Conservation (phyloP, 306 rosid genomes). For the Rubus idaeus region DNA sequence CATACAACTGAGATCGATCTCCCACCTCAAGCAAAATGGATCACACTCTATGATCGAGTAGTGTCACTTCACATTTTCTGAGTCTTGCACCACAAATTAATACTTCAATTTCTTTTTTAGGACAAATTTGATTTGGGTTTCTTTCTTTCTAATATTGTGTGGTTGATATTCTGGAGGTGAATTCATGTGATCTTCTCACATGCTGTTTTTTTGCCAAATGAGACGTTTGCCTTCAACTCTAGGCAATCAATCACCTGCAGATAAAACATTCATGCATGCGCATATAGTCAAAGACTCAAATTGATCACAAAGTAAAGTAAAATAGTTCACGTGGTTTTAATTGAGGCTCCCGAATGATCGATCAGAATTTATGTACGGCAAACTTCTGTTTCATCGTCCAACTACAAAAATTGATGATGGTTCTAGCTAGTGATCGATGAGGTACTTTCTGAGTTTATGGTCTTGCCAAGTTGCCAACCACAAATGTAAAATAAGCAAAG, state of each 20-base stretch:
- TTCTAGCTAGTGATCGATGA: neutral
- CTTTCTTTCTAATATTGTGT: neutral
- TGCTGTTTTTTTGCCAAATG: neutral
- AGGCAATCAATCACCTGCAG: neutral
- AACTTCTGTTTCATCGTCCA: neutral
- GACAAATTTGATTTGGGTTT: neutral
- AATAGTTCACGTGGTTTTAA: neutral
- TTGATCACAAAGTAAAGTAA: neutral
- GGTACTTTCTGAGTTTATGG: neutral
- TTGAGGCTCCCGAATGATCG: neutral
- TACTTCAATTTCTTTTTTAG: neutral
- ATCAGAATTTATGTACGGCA: neutral
- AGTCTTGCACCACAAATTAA: neutral
- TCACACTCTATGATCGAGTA: neutral
- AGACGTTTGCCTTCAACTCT: neutral
- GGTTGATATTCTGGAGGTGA: neutral
- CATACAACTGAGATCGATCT: neutral
- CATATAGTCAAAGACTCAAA: neutral
- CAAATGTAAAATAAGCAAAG: neutral
- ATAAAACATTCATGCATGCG: neutral
- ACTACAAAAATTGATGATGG: neutral
- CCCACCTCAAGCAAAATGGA: neutral
- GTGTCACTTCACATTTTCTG: neutral
- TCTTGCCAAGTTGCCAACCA: neutral
- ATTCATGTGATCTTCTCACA: constrained; percentile 18